Base-by-base conservation (phyloP, 768 basidiomycete species). In the Lentinula lateritia region DNA sequence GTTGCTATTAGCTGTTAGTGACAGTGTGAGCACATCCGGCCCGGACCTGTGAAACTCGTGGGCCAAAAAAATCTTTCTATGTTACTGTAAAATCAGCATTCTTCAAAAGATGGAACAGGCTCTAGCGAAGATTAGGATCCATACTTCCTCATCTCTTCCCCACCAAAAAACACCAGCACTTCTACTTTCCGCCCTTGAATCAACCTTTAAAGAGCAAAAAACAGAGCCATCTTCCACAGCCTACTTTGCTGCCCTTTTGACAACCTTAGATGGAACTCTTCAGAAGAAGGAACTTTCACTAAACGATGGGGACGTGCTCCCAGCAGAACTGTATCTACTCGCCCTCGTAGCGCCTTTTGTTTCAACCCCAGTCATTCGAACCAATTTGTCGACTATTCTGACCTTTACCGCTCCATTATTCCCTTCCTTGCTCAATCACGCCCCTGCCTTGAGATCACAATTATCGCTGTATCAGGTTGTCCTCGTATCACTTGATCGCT, bases 241-340 rank as follows among this genome's bases (percentile, higher is more conserved):
- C 35, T 98, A 98, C 77, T 97, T 95, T 74, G 92, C 94, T n/a
- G 89, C 91, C 3, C 80, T 96, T 62, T 77, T 93, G 53, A 93
- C 93, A 12, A 90, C 92, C 7, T 80, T 96, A 35, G 90, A 93
- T 68, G 85, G 88, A 62, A 86, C 88, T 10, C 72, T 93, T 28
- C 85, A 86, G 74, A 87, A 81, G 69, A 80, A 78, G 67, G 80
- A 79, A 66, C 67, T 71, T 59, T 71, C 69, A 66, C 72, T 78
- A 61, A 74, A 73, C 66, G 90, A 93, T 58, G 88, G 88, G 15
- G 90, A 92, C 62, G 77, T 93, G 35, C 78, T 95, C 12, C 90
- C 93, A 16, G 92, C 93, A 32, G 87, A 87, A 56, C 80, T 97
- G 3, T 95, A 97, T 71, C 84, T 97, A 6, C 75, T 95, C 52